Evolutionary conservation across 2,329 filamentous ascomycete genomes (phyloP).

Genomic region (Sarocladiaceae sp.): DNA sequence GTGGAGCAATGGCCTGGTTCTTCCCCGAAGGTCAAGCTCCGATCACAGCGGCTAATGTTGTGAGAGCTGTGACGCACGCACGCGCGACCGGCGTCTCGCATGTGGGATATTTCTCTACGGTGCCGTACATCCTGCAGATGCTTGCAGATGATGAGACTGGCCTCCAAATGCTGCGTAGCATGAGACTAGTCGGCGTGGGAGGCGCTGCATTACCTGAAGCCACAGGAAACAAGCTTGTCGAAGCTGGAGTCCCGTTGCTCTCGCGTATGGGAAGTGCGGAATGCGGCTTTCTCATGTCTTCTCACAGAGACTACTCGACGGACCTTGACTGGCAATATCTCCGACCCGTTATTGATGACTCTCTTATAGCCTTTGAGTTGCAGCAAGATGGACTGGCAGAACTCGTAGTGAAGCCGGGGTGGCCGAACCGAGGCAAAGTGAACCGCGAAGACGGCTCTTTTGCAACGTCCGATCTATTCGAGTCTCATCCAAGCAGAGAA

Average conservation of each 20-base stretch:
- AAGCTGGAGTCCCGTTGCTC: conserved; percentile 45
- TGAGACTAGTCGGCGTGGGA: conserved; percentile 58
- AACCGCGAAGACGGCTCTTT: conserved; percentile 56
- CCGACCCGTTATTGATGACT: conserved; percentile 27
- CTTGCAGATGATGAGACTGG: conserved; percentile 37
- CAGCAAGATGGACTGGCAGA: conserved; percentile 40
- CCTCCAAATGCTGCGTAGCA: conserved; percentile 35
- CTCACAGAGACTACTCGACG: conserved; percentile 44
- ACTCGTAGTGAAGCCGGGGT: conserved; percentile 45
- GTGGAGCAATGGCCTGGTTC: conserved; percentile 52
- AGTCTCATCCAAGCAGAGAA: conserved; percentile 37
- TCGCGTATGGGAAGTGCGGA: conserved; percentile 61
- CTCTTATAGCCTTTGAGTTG: conserved; percentile 38
- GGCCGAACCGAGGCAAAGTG: conserved; percentile 53
- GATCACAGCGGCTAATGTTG: conserved; percentile 49
- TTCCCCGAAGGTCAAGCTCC: conserved; percentile 51
- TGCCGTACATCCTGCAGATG: conserved; percentile 52
- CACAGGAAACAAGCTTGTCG: conserved; percentile 47
- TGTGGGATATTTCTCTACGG: conserved; percentile 55
- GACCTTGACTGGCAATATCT: conserved; percentile 59
- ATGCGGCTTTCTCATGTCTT: conserved; percentile 60
- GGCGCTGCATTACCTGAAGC: conserved; percentile 50
- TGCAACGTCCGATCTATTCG: conserved; percentile 58
- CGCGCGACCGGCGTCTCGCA: conserved; percentile 15
- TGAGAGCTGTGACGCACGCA: conserved; percentile 37